Evolutionary conservation across 176 grass and related monocot species (phyloP), one percentile per base, ranked within the genome.

Genomic region (Juncus effusus): DNA sequence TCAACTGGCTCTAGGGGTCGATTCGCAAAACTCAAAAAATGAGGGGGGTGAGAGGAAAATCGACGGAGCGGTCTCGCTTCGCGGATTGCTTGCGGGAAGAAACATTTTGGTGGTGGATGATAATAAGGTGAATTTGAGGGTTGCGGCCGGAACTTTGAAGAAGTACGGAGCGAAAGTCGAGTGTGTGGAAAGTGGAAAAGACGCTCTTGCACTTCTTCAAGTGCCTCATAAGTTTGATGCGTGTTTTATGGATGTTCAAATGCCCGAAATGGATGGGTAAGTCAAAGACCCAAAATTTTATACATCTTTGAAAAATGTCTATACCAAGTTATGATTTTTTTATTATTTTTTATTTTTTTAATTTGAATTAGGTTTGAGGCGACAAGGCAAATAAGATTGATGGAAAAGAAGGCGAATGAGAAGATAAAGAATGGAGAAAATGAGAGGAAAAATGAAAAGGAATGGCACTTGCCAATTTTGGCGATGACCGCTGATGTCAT

Each of bases 211-310:
- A 7, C 83, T 83, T 71, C 76, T 99, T 19, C 95, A 94, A 79
- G 39, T 78, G 36, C 95, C 95, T 2, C 76, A 90, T 60, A 89
- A 90, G 52, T 94, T 85, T 70, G 85, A 99, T 83, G 83, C 90
- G n/a, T 99, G 95, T 62, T 87, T 99, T 53, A 99, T 99, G 95
- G 95, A 99, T 81, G 80, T 99, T 78, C 95, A 99, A 70, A 99
- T 99, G 95, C 95, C 95, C 12, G 95, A 93, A 80, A 99, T 99
- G 95, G 89, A 99, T 51, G 95, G 95, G 95, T 99, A 82, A 73
- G 88, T 63, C 69, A 82, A 40, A 42, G 13, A 60, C 56, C 39
- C 39, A 41, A 38, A 54, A 76, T 5, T 11, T 60, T 57, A 73
- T 42, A 54, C 16, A 3, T 44, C 16, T 16, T 56, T 10, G n/a